These are phyloP conservation scores for Umbellularia californica DNA, from an alignment of 164 flowering plant genomes.

Conservation along the genomic window DNA sequence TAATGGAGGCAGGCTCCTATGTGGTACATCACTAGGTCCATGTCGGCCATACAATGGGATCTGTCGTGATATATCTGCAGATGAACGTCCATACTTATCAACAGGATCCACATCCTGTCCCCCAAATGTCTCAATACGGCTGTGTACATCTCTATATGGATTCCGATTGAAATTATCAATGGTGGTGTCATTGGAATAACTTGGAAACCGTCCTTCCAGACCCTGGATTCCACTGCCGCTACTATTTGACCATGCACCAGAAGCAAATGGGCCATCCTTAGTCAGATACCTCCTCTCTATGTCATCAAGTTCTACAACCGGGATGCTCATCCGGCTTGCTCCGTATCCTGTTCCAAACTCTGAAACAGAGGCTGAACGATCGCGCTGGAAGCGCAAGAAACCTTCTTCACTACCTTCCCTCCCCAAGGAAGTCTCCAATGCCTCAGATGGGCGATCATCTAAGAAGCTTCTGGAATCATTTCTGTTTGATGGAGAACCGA, in stretches of 20 bases:
- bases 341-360: conserved; percentile 17
- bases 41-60: conserved; percentile 32
- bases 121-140: not conserved
- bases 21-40: conserved; percentile 11
- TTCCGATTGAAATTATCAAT: conserved; percentile 13
- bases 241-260: conserved; percentile 4
- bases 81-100: conserved; percentile 9
- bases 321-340: conserved; percentile 6
- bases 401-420: conserved; percentile 9
- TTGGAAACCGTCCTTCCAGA: conserved; percentile 6
- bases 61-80: conserved; percentile 13
- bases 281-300: conserved; percentile 19
- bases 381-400: conserved; percentile 8
- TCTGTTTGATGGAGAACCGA: conserved; percentile 8
- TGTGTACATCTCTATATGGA: conserved; percentile 7
- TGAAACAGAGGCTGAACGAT: conserved; percentile 7
- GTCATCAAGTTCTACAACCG: conserved; percentile 20
- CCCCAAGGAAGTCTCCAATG: conserved; percentile 7
- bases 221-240: not conserved
- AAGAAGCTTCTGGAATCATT: conserved; percentile 2
- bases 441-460: conserved; percentile 13
- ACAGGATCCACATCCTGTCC: not conserved
- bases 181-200: conserved; percentile 6
- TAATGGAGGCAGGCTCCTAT: conserved; percentile 13
- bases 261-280: conserved; percentile 10